phyloP scores from a whole-genome alignment of 2,329 filamentous ascomycete genomes.

The Sclerotinia borealis region DNA sequence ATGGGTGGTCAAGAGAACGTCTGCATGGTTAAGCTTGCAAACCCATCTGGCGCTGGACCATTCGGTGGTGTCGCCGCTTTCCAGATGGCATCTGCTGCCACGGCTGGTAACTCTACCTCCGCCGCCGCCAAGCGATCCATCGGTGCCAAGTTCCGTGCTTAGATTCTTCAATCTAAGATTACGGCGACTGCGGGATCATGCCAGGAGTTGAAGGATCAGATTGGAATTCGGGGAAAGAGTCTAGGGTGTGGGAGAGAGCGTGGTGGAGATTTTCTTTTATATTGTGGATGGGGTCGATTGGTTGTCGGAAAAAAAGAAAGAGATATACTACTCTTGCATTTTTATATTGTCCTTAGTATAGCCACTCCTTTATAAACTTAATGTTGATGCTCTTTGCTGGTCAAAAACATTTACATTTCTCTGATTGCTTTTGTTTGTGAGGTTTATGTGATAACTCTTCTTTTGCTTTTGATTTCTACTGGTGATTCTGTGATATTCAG shows the following conservation, averaged over 20 bases:
- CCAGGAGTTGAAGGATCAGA: background rate
- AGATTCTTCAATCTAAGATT: background rate
- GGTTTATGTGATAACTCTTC: background rate
- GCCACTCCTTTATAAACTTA: background rate
- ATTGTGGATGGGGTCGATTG: background rate
- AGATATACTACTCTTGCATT: constrained; percentile 6
- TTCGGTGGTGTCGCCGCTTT: constrained; percentile 57
- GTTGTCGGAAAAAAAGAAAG: constrained; percentile 7
- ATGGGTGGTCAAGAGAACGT: constrained; percentile 54
- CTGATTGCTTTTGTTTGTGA: background rate
- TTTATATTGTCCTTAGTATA: constrained; percentile 1
- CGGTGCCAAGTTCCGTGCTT: constrained; percentile 16
- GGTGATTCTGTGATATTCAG: background rate
- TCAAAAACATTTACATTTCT: background rate
- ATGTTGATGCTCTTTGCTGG: constrained; percentile 9
- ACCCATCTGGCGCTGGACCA: constrained; percentile 53
- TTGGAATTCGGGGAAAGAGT: background rate
- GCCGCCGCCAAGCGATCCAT: constrained; percentile 4
- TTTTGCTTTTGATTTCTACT: background rate
- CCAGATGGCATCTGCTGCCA: constrained; percentile 36
- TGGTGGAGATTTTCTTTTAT: background rate
- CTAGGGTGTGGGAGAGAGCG: background rate
- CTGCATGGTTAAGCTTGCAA: constrained; percentile 59
- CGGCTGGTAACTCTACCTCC: constrained; percentile 3
- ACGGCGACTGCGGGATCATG: background rate